phyloP scores from a whole-genome alignment of 2,329 filamentous ascomycete genomes.

The Diaporthe citrichinensis region DNA sequence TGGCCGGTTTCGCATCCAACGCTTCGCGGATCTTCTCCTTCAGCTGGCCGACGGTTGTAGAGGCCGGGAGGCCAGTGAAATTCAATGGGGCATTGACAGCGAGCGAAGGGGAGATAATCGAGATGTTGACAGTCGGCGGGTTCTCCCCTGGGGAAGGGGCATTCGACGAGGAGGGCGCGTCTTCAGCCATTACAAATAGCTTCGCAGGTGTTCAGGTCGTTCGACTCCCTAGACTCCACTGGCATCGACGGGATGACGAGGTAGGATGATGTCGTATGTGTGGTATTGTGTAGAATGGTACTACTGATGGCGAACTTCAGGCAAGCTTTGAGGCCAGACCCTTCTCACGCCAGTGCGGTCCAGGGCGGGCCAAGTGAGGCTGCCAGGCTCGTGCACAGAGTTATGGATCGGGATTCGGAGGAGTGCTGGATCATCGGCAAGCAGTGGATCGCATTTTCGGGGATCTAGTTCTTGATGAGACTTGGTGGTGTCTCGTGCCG shows the following conservation, averaged over 20 bases:
- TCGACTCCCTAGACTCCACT: constrained; percentile 28
- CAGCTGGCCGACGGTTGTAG: constrained; percentile 69
- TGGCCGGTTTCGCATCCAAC: constrained; percentile 63
- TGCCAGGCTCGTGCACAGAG: constrained; percentile 37
- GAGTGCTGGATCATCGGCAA: constrained; percentile 26
- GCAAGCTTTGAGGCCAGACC: constrained; percentile 35
- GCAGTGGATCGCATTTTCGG: constrained; percentile 25
- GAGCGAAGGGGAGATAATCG: constrained; percentile 71
- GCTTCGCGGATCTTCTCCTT: constrained; percentile 70
- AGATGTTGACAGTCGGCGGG: constrained; percentile 64
- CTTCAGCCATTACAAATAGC: constrained; percentile 56
- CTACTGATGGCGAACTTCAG: background rate
- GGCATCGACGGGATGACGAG: constrained; percentile 5
- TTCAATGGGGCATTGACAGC: constrained; percentile 65
- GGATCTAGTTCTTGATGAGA: background rate
- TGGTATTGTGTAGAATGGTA: background rate
- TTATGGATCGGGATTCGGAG: constrained; percentile 24
- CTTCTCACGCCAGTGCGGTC: constrained; percentile 36
- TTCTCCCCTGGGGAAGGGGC: constrained; percentile 45
- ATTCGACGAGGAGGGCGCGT: constrained; percentile 48
- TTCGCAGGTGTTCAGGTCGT: constrained; percentile 37
- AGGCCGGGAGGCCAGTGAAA: constrained; percentile 63
- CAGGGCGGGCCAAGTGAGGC: constrained; percentile 17
- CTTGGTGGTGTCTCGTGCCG: background rate
- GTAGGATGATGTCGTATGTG: background rate